Evolutionary conservation across 2,329 filamentous ascomycete species (phyloP), one percentile per base, ranked within the genome.

Genomic region (Ophiocordyceps sinensis): DNA sequence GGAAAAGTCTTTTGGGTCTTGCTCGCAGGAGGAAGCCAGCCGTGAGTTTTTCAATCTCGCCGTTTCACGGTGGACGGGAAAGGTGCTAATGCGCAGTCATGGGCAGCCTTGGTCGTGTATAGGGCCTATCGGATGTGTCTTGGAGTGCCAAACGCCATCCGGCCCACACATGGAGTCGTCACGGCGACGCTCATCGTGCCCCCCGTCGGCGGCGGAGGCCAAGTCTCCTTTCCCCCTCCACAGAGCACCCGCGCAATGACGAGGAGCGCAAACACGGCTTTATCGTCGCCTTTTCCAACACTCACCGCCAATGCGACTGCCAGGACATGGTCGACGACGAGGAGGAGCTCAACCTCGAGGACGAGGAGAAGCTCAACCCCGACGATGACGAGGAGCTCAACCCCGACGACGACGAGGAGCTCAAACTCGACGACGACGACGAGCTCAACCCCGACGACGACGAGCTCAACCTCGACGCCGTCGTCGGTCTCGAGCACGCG

Each of bases 81-180:
- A 21, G 15, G 9, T 21, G 12, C 14, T 7, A 26, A 13, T 26
- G 19, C 8, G 19, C 13, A 14, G 14, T 13, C 12, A 5, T 15
- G 26, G 14, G 10, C 28, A 32, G 67, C 57, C 11, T 43, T 51
- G 9, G 58, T 63, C 28, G 64, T 70, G 3, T 60, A 71, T 41
- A 62, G 59, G 43, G 74, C 72, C n/a, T 73, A 71, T 47, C 52
- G 59, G 19, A 76, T 85, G 61, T 86, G 82, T 51, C 53, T 57
- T 32, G 65, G 62, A 5, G 56, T 74, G 43, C 50, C 58, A 3
- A 59, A 59, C 39, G 74, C 77, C 6, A 59, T 72, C 28, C 58
- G 64, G n/a, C 71, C 71, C 41, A 81, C 77, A 6, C 74, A 79
- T 53, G 54, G 61, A 17, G 70, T 69, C 19, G 67, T 81, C 39